Evolutionary conservation across 129 eudicot genomes (phyloP).

Genomic region (Arctium lappa): DNA sequence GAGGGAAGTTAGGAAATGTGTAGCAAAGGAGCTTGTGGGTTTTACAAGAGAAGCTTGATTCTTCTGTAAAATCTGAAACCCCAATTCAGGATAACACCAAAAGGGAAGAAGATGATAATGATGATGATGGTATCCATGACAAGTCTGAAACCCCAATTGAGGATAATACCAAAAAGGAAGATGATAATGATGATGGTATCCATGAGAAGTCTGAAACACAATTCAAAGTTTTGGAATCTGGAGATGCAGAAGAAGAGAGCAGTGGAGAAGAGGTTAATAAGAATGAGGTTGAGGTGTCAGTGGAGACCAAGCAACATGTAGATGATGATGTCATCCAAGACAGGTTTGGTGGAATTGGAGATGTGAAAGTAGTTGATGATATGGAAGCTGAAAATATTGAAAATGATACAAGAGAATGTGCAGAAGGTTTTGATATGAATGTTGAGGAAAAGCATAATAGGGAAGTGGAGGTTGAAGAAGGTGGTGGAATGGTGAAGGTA

Average conservation of each 20-base stretch:
- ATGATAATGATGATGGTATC: background rate
- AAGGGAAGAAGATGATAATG: background rate
- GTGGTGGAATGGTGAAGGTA: constrained; percentile 52
- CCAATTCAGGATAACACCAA: background rate
- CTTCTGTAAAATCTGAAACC: constrained; percentile 22
- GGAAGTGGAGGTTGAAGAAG: constrained; percentile 20
- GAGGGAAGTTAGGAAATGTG: constrained; percentile 65
- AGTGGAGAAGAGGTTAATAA: background rate
- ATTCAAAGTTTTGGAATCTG: background rate
- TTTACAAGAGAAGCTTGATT: constrained; percentile 81
- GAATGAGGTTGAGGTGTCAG: background rate
- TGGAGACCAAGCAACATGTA: background rate
- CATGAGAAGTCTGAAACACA: background rate
- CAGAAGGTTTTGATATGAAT: background rate
- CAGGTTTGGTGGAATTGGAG: no score
- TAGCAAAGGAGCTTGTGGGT: constrained; percentile 74
- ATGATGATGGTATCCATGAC: background rate
- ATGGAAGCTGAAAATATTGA: no score
- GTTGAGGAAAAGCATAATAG: background rate
- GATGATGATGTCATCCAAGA: background rate
- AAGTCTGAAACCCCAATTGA: background rate
- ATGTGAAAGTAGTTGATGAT: no score
- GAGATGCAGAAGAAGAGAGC: background rate
- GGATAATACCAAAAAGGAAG: no score
- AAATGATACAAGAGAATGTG: background rate